Evolutionary conservation across 1,139 yeast genomes (phyloP), one percentile per base, ranked within the genome.

Genomic region (Yamadazyma aaseri): DNA sequence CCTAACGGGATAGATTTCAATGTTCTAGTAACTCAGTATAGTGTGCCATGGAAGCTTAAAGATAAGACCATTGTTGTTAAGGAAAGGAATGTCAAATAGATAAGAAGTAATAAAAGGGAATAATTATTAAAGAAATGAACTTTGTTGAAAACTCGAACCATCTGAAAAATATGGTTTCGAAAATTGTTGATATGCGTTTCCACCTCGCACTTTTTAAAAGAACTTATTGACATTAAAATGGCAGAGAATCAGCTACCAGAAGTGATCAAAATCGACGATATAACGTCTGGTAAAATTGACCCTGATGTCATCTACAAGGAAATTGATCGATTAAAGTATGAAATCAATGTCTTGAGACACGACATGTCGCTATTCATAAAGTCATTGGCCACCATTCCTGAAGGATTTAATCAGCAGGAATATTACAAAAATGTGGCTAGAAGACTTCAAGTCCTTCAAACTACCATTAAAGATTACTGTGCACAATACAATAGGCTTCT

Each of bases 261-360:
- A 17, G 45, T 52, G 16, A 62, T 67, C 30, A 69, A 62, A 41
- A 69, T 70, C n/a, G 75, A 70, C 43, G 76, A 70, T 43, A 65
- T 70, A 24, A 56, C 73, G 6, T 63, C 71, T 10, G 75, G 75
- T 4, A 60, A 55, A 40, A 60, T 70, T 14, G 65, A 65, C 23
- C 68, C 73, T 3, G 50, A 53, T 7, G 42, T 56, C 24, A 58
- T 70, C 29, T 66, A 62, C 39, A 48, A 56, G 21, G 75, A 70
- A 42, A 52, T 70, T 32, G 74, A 70, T 17, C 46, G 72, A 21
- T 49, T 70, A 26, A 70, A 70, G 43, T 54, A 57, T n/a, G 75
- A 70, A 38, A 62, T 69, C 36, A 69, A 68, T 40, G 55, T 65
- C 17, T 52, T 70, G 29, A 56, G 75, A 33, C 66, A 68, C 45